A percentile compares a stretch with the other conserved stretches of the same genome.
Evolutionary conservation across 768 basidiomycete genomes (phyloP).

Genomic region (Kwoniella mangroviensis): DNA sequence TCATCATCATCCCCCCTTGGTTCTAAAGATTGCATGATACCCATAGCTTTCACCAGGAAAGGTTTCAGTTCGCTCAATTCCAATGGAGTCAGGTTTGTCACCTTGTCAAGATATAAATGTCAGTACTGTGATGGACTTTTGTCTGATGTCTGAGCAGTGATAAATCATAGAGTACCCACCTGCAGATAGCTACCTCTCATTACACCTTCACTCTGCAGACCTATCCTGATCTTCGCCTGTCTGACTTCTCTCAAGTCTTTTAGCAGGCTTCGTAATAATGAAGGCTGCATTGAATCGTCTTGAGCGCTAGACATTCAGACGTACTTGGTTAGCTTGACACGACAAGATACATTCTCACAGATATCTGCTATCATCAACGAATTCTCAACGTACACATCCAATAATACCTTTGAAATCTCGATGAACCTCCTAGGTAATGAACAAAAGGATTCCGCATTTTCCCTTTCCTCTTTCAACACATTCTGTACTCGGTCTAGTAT

Average conservation of each 20-base stretch:
- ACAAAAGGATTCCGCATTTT: slow-evolving; percentile 70
- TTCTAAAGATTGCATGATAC: slow-evolving; percentile 53
- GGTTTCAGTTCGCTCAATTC: slow-evolving; percentile 55
- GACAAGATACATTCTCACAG: too few relatives aligned
- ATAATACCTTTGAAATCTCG: slow-evolving; percentile 85
- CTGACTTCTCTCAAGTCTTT: slow-evolving; percentile 96
- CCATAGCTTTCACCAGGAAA: slow-evolving; percentile 55
- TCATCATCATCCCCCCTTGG: slow-evolving; percentile 42
- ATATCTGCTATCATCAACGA: background rate
- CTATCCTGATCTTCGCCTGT: slow-evolving; percentile 89
- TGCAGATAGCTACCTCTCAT: slow-evolving; percentile 52
- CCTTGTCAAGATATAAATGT: slow-evolving; percentile 25
- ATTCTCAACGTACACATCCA: slow-evolving; percentile 75
- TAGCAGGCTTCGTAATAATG: slow-evolving; percentile 79
- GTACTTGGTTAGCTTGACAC: too few relatives aligned
- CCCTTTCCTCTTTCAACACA: slow-evolving; percentile 73
- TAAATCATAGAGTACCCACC: slow-evolving; percentile 18
- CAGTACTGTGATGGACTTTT: background rate
- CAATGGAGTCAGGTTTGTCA: slow-evolving; percentile 53
- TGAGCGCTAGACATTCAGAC: slow-evolving; percentile 67
- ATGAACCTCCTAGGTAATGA: slow-evolving; percentile 83
- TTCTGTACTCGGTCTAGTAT: slow-evolving; percentile 79
- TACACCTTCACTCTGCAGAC: slow-evolving; percentile 64
- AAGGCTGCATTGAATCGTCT: slow-evolving; percentile 84
- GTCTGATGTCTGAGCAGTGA: background rate